Evolutionary conservation across 2,329 filamentous ascomycete species (phyloP).

Genomic region (Simplicillium sp.): DNA sequence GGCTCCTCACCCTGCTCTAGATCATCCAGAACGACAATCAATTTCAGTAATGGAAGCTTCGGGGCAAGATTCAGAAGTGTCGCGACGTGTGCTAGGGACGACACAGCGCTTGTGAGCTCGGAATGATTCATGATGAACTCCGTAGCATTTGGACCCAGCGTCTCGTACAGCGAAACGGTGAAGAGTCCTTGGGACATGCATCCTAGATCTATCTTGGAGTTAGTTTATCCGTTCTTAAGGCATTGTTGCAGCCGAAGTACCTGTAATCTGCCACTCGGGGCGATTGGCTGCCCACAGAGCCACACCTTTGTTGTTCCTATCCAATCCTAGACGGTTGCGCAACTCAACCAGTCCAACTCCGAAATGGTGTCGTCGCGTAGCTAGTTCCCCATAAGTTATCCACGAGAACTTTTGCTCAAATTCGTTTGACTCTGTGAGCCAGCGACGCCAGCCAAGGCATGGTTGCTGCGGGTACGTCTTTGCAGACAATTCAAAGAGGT

Average conservation of each 20-base stretch:
- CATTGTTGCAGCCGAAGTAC: slow-evolving; percentile 29
- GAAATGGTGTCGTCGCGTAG: slow-evolving; percentile 64
- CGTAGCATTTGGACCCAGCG: slow-evolving; percentile 79
- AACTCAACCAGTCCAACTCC: slow-evolving; percentile 71
- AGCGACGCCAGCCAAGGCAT: slow-evolving; percentile 68
- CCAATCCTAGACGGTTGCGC: slow-evolving; percentile 59
- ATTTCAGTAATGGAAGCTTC: slow-evolving; percentile 70
- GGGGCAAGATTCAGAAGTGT: slow-evolving; percentile 69
- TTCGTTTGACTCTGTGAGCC: slow-evolving; percentile 59
- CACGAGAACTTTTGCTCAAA: slow-evolving; percentile 64
- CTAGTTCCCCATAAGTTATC: slow-evolving; percentile 66
- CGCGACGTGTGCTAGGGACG: slow-evolving; percentile 73
- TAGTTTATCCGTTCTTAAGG: neutral
- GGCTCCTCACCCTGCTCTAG: slow-evolving; percentile 69
- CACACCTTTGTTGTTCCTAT: slow-evolving; percentile 55
- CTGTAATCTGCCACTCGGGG: slow-evolving; percentile 77
- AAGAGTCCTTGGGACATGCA: slow-evolving; percentile 80
- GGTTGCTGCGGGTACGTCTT: slow-evolving; percentile 50
- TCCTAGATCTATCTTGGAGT: slow-evolving; percentile 56
- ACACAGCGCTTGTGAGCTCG: slow-evolving; percentile 63
- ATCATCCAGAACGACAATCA: slow-evolving; percentile 80
- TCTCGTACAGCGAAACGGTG: slow-evolving; percentile 93
- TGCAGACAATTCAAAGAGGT: slow-evolving; percentile 60
- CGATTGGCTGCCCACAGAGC: slow-evolving; percentile 83
- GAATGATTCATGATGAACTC: slow-evolving; percentile 96